Conservation (phyloP, 768 basidiomycete genomes). For the Artomyces pyxidatus region DNA sequence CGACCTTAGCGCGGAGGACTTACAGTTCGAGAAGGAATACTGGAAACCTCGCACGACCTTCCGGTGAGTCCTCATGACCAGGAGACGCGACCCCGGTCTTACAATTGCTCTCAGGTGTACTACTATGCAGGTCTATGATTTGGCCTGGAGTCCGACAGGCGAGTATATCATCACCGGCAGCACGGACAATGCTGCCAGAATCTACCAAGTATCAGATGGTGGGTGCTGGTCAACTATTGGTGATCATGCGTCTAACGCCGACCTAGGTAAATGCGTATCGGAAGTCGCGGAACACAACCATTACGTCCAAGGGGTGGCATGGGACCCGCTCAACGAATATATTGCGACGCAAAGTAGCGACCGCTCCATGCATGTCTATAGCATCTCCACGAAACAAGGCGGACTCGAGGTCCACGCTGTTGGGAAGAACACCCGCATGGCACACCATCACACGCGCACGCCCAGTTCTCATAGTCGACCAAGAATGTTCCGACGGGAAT, state of each 20-base stretch:
- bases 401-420: conserved; percentile 84
- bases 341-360: conserved; percentile 97
- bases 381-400: conserved; percentile 72
- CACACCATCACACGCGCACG: conserved; percentile 61
- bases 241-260: conserved; percentile 1
- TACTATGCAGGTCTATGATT: conserved; percentile 93
- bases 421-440: conserved; percentile 78
- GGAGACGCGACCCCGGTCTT: background rate
- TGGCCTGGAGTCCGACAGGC: conserved; percentile 95
- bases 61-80: conserved; percentile 40
- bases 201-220: conserved; percentile 75
- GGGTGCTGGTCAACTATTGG: conserved; percentile 15
- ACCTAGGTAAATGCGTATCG: conserved; percentile 72
- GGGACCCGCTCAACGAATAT: conserved; percentile 97
- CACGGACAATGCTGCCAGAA: conserved; percentile 89
- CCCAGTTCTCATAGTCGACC: conserved; percentile 55
- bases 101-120: conserved; percentile 54
- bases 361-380: conserved; percentile 92
- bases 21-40: conserved; percentile 87
- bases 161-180: conserved; percentile 94
- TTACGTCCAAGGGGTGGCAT: conserved; percentile 97
- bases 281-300: conserved; percentile 93
- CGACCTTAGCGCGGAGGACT: conserved; percentile 68
- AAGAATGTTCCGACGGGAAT: conserved; percentile 57
- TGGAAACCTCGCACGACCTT: conserved; percentile 89